Evolutionary conservation across 139 green algal species (phyloP), one percentile per base, ranked within the genome.

Genomic region (Ettlia oleoabundans): DNA sequence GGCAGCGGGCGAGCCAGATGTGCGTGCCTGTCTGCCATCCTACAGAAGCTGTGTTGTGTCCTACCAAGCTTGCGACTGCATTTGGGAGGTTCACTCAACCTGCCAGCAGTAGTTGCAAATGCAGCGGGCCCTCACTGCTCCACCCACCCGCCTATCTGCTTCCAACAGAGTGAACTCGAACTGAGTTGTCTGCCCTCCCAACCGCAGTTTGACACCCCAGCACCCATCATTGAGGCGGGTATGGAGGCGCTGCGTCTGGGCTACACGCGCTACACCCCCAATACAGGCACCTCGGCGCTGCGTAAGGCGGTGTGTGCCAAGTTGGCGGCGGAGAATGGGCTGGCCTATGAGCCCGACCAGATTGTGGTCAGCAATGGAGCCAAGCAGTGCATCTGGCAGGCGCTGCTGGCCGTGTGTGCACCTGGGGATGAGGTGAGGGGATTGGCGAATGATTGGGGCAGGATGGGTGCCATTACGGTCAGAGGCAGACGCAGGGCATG

Each of bases 341-440:
- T 99, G 43, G 51, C 78, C 21, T 98, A 98, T 81, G n/a, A 3
- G 0, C 82, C 92, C 1, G 77, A 94, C 13, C 93, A 98, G 81
- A 92, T 99, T 15, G 91, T 99, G 21, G 87, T 99, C 35, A 94
- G 73, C 82, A 99, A 99, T 85, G 97, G 96, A 38, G 96, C 96
- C 76, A 99, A 99, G 90, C 96, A 99, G 86, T 88, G 91, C 67
- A 94, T 98, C 77, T 97, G 93, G 93, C 96, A 99, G 84, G 90
- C 86, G 32, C 82, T 98, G 32, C 70, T 97, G 51, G 92, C 93
- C 1, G 83, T 74, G 4, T 94, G 88, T 70, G 68, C 62, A 13
- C 78, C 86, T 8, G 94, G 89, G 2, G 93, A 98, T 77, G 92
- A 98, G 84, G 92, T 93, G 66, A 78, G 58, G 65, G 15, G 47